phyloP scores from a whole-genome alignment of 352 stramenopile species.

The Blastocystis sp. region DNA sequence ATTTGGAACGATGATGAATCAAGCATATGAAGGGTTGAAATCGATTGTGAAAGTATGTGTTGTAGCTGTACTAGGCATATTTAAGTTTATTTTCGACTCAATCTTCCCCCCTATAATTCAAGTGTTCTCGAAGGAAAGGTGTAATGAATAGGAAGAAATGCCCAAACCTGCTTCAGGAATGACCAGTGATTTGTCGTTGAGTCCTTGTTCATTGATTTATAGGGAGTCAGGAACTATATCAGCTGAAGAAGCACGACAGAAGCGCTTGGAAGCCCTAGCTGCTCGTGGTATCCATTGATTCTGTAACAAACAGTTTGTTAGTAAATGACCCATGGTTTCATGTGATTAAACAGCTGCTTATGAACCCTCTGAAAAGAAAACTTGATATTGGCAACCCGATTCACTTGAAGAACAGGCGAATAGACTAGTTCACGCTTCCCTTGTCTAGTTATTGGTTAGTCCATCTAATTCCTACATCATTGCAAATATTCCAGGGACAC shows the following conservation, averaged over 20 bases:
- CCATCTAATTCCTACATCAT: not conserved
- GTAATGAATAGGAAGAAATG: not conserved
- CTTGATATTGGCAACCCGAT: conserved; percentile 6
- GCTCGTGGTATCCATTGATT: not conserved
- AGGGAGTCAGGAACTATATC: not conserved
- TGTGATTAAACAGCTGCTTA: not conserved
- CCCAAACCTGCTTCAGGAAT: not conserved
- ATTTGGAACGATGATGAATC: not conserved
- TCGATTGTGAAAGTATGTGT: not conserved
- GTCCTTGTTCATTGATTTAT: not conserved
- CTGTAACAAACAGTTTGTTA: conserved; percentile 55
- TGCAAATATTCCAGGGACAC: conserved; percentile 44
- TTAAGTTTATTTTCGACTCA: conserved; percentile 47
- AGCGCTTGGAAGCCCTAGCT: not conserved
- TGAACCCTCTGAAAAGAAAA: not conserved
- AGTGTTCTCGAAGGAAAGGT: not conserved
- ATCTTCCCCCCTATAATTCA: conserved; percentile 23
- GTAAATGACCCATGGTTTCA: conserved; percentile 23
- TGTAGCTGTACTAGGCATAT: not conserved
- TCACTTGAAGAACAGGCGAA: conserved; percentile 52
- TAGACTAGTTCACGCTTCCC: conserved; percentile 59
- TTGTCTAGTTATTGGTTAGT: conserved; percentile 1
- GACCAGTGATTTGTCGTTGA: not conserved
- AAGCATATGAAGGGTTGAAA: not conserved
- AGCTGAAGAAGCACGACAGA: conserved; percentile 39